Evolutionary conservation across 2,329 filamentous ascomycete genomes (phyloP).

Genomic region (Emergomyces africanus): DNA sequence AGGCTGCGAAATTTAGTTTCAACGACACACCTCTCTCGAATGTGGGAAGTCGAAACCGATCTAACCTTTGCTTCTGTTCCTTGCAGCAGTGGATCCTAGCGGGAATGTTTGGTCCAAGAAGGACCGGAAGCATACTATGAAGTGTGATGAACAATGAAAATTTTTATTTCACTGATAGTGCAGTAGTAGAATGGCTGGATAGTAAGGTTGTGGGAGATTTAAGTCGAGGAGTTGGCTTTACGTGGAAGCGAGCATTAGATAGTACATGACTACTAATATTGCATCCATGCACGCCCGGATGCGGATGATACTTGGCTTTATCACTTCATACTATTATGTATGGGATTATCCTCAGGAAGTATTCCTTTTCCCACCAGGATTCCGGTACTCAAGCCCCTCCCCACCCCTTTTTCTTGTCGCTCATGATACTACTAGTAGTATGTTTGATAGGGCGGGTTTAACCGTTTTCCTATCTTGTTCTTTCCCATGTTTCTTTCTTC

Average conservation of each 20-base stretch:
- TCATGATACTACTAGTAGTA: not conserved
- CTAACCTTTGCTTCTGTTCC: not conserved
- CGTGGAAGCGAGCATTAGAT: not conserved
- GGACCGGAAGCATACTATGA: not conserved
- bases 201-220: not conserved
- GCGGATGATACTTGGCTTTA: too few relatives aligned
- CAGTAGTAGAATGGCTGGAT: not conserved
- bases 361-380: not conserved
- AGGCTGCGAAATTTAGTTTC: not conserved
- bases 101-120: not conserved
- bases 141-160: not conserved
- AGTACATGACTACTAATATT: not conserved
- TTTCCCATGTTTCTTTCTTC: not conserved
- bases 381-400: not conserved
- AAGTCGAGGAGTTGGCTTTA: not conserved
- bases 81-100: not conserved
- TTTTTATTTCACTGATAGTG: not conserved
- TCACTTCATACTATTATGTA: not conserved
- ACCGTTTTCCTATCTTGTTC: not conserved
- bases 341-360: not conserved
- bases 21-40: not conserved
- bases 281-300: not conserved
- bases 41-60: not conserved
- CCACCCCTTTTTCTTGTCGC: not conserved
- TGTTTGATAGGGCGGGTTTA: not conserved